These are phyloP conservation scores for Psilocybe mexicana DNA, from an alignment of 1,284 basidiomycete species.

Conservation along the genomic window DNA sequence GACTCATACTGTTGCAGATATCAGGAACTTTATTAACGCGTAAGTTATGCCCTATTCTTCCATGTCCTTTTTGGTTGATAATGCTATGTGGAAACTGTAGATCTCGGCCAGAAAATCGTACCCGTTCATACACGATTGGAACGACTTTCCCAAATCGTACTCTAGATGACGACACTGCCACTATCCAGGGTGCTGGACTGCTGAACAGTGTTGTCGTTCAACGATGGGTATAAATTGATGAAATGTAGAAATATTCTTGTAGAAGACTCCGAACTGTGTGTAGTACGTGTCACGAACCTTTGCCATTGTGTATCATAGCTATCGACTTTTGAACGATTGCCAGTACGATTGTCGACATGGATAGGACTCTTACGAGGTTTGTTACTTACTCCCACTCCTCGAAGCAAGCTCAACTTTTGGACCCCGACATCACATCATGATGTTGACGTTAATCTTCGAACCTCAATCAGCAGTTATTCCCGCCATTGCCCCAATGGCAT, in stretches of 20 bases:
- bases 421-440: too few species aligned
- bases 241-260: too few species aligned
- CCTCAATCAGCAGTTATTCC: too few species aligned
- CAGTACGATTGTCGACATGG: too few species aligned
- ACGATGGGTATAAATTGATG: slow-evolving; percentile 56
- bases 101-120: slow-evolving; percentile 69
- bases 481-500: too few species aligned
- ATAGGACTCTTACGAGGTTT: too few species aligned
- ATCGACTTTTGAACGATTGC: neutral
- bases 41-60: slow-evolving; percentile 47
- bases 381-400: too few species aligned
- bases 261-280: too few species aligned
- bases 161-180: slow-evolving; percentile 67
- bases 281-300: too few species aligned
- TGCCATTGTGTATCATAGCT: too few species aligned
- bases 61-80: slow-evolving; percentile 4
- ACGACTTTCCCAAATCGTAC: slow-evolving; percentile 86
- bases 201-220: slow-evolving; percentile 88
- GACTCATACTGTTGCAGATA: slow-evolving; percentile 86
- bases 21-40: slow-evolving; percentile 89
- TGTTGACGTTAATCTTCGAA: too few species aligned
- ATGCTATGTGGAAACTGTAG: slow-evolving; percentile 49
- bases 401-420: too few species aligned
- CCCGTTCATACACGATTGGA: slow-evolving; percentile 72
- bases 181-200: slow-evolving; percentile 76